phyloP scores from a whole-genome alignment of 495 filamentous ascomycete species.

The Articulospora tetracladia region DNA sequence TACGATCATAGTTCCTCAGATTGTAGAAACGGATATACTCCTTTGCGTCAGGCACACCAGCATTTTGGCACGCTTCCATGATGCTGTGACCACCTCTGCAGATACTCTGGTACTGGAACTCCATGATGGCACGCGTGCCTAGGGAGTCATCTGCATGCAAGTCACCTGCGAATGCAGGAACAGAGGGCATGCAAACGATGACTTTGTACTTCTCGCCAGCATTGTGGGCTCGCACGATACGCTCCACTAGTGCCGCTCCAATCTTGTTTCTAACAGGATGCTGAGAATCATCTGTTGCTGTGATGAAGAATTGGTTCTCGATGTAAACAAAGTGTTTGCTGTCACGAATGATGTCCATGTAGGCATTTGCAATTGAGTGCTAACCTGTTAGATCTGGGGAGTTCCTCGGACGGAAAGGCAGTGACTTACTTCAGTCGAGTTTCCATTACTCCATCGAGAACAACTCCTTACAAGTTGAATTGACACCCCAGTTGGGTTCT shows the following conservation, averaged over 20 bases:
- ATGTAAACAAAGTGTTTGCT: conserved; percentile 89
- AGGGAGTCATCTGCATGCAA: conserved; percentile 73
- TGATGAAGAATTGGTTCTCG: conserved; percentile 99
- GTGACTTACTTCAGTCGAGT: conserved; percentile 21
- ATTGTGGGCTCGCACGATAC: conserved; percentile 73
- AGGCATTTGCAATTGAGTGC: conserved; percentile 89
- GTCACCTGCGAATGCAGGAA: conserved; percentile 91
- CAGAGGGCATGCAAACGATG: conserved; percentile 79
- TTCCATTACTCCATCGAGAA: conserved; percentile 36
- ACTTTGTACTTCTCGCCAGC: conserved; percentile 76
- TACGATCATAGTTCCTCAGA: conserved; percentile 79
- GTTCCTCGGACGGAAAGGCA: neutral
- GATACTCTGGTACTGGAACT: conserved; percentile 88
- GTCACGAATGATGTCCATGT: conserved; percentile 75
- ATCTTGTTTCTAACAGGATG: conserved; percentile 83
- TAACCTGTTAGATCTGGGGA: conserved; percentile 40
- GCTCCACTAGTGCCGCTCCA: conserved; percentile 82
- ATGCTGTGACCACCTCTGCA: conserved; percentile 84
- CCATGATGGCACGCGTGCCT: conserved; percentile 92
- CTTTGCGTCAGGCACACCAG: conserved; percentile 61
- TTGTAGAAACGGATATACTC: conserved; percentile 96
- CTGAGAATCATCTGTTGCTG: conserved; percentile 72
- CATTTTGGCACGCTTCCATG: conserved; percentile 69
- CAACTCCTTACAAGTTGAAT: conserved; percentile 61
- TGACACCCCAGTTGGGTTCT: conserved; percentile 43